phyloP scores from a whole-genome alignment of 1,284 basidiomycete species.

The Naganishia cerealis region DNA sequence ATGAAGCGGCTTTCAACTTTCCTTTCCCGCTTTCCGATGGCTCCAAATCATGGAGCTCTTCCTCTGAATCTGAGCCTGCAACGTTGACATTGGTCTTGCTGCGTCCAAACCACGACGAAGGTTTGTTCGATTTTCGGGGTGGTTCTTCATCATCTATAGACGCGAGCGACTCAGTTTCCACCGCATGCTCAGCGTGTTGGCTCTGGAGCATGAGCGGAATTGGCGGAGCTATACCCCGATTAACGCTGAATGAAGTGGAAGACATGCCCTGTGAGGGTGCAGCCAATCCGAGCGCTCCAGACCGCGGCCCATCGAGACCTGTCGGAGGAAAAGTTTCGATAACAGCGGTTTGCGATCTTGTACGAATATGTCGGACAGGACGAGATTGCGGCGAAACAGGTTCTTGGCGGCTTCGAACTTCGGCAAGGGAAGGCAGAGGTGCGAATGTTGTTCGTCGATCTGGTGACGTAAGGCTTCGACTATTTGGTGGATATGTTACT shows the following conservation, averaged over 20 bases:
- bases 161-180: neutral
- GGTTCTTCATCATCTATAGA: neutral
- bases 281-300: slow-evolving; percentile 1
- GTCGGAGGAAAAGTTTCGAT: slow-evolving; percentile 32
- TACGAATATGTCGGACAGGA: slow-evolving; percentile 28
- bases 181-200: neutral
- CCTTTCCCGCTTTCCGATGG: neutral
- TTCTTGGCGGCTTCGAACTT: neutral
- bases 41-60: slow-evolving; percentile 16
- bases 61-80: slow-evolving; percentile 29
- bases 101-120: slow-evolving; percentile 32
- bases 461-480: slow-evolving; percentile 16
- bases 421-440: slow-evolving; percentile 13
- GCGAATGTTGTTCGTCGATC: slow-evolving; percentile 20
- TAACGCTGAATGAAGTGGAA: neutral
- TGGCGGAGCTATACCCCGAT: neutral
- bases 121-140: slow-evolving; percentile 20
- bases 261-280: neutral
- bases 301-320: neutral
- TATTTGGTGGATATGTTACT: slow-evolving; percentile 11
- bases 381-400: slow-evolving; percentile 10
- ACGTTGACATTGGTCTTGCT: slow-evolving; percentile 12
- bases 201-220: slow-evolving; percentile 8
- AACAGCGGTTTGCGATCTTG: slow-evolving; percentile 35
- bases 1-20: neutral